A percentile compares a stretch with the other conserved stretches of the same genome.
These are phyloP conservation scores for Erigeron canadensis DNA, from an alignment of 129 eudicot genomes.

Conservation along the genomic window DNA sequence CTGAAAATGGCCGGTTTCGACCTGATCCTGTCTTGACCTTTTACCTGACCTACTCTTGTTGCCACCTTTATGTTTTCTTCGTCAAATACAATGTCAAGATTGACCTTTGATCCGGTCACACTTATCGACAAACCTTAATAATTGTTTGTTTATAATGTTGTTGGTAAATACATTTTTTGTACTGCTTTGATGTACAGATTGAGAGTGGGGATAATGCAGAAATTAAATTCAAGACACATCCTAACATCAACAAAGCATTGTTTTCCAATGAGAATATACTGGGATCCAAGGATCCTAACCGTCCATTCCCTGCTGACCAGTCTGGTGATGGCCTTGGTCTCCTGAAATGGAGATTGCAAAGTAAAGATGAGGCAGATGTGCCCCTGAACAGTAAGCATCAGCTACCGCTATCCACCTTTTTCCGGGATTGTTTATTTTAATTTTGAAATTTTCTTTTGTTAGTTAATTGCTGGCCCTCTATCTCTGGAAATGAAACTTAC, in stretches of 20 bases:
- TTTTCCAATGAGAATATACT: constrained; percentile 72
- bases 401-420: not conserved
- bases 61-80: not conserved
- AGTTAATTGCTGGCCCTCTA: constrained; percentile 98
- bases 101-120: not conserved
- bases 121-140: constrained; percentile 8
- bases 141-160: not conserved
- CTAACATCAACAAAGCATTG: constrained; percentile 89
- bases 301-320: constrained; percentile 80
- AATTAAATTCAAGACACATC: constrained; percentile 84
- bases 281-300: constrained; percentile 86
- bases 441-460: constrained; percentile 11
- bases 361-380: constrained; percentile 68
- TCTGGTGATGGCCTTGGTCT: constrained; percentile 88
- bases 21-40: not conserved
- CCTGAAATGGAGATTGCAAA: constrained; percentile 93
- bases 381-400: constrained; percentile 65
- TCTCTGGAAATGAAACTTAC: constrained; percentile 87
- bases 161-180: constrained; percentile 12
- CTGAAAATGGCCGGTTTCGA: not conserved
- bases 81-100: not conserved
- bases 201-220: constrained; percentile 82
- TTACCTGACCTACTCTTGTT: not conserved
- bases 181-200: constrained; percentile 44
- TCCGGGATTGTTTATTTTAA: constrained; percentile 4